Evolutionary conservation across 148 eudicot genomes (phyloP), one percentile per base, ranked within the genome.

Genomic region (Persicaria tinctoria): DNA sequence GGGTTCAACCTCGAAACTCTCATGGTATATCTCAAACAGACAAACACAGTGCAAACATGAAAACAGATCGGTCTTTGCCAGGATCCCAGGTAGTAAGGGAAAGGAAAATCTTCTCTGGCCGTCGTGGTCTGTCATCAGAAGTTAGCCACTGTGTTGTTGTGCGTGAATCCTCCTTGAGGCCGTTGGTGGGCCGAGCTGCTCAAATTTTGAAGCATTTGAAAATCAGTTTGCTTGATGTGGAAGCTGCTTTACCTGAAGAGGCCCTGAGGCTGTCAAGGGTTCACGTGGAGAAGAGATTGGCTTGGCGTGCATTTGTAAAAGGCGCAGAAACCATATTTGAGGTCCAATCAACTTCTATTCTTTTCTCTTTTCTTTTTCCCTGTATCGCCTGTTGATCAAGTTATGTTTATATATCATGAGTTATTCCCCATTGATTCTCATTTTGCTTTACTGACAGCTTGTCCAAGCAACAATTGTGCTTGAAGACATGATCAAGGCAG

Each of bases 401-500:
- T 18, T 60, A 60, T 20, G 44, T 60, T 23, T 60, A 60, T 60
- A 60, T 57, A 57, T 57, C 38, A 32, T 63, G 32, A 63, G 16
- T 14, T 18, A 41, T 66, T 1, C 41, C 41, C 41, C 41, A 32
- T 32, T 32, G 41, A 14, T 41, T 13, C 12, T 44, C 47, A 38
- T 66, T 44, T 38, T 66, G 70, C 6, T 66, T 44, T 66, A 18
- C 32, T 41, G 48, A 44, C 90, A 90, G 92, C 86, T 90, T 90
- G 87, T 88, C 38, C 92, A 85, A 83, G 88, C 92, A 18, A 76
- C 87, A 12, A 83, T 90, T 55, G 78, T 83, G n/a, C 82, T 88
- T 5, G 96, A 90, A 69, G 92, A 90, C 77, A 85, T 85, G 92
- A 90, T 90, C 9, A 90, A 84, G 81, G 49, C 88, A 8, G 90